Base-by-base conservation (phyloP, 768 basidiomycete genomes). In the Lanmaoa pseudosensibilis region DNA sequence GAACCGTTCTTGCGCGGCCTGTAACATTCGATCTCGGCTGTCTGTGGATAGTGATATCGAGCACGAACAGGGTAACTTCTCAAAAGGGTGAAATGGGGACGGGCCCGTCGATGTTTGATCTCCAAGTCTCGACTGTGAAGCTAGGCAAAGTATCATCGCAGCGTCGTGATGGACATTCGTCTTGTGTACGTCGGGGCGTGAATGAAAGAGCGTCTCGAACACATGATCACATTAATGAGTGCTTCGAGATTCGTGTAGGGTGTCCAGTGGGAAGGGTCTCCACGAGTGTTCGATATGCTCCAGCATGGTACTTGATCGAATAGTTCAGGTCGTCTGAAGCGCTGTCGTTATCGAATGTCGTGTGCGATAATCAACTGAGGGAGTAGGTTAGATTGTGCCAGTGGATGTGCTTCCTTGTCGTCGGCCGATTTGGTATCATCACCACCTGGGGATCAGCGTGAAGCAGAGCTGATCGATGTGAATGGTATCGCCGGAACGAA, bases 271-370 rank as follows among this genome's bases (percentile, higher is more conserved):
- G 61, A 32, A 55, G 68, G 60, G 30, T 30, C 25, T 69, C 57
- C 13, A 71, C 62, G 58, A 77, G 65, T 27, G 64, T 64, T 60
- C 62, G 63, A 61, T 44, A 73, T 53, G 66, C 56, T 63, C 78
- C 12, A 85, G 69, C 6, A 64, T 92, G 92, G 74, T 80, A 71
- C n/a, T n/a, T n/a, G n/a, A n/a, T n/a, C n/a, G n/a, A n/a, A n/a
- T n/a, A n/a, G 0, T 71, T 61, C 3, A 88, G 73, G 61, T 85
- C 77, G 67, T 90, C 87, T 8, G 74, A 65, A 0, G n/a, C n/a
- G n/a, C n/a, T n/a, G n/a, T n/a, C n/a, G n/a, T n/a, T n/a, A n/a
- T n/a, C n/a, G n/a, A n/a, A n/a, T n/a, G n/a, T n/a, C n/a, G n/a
- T n/a, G n/a, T n/a, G n/a, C n/a, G n/a, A n/a, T n/a, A n/a, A n/a